phyloP scores from a whole-genome alignment of 495 filamentous ascomycete genomes.

The Echria macrotheca region DNA sequence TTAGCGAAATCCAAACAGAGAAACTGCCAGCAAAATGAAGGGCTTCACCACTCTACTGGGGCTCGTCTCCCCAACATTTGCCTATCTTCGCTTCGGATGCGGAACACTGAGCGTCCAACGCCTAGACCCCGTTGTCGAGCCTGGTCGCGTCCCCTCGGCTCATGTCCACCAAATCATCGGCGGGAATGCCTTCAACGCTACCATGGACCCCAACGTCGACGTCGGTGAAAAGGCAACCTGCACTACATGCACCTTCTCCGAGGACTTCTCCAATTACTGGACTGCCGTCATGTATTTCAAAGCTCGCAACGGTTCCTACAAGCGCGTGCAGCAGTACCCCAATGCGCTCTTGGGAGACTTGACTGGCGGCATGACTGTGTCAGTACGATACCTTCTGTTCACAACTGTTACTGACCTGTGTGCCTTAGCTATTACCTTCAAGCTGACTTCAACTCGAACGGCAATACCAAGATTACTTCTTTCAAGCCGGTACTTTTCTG shows the following conservation, averaged over 20 bases:
- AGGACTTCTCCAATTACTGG: constrained; percentile 37
- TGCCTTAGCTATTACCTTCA: constrained; percentile 34
- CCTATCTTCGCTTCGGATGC: constrained; percentile 38
- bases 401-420: no score
- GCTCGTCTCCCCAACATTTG: constrained; percentile 4
- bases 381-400: no score
- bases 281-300: constrained; percentile 33
- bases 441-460: constrained; percentile 22
- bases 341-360: neutral
- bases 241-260: constrained; percentile 26
- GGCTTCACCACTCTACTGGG: neutral
- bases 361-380: constrained; percentile 32
- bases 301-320: constrained; percentile 28
- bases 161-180: constrained; percentile 43
- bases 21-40: constrained; percentile 4
- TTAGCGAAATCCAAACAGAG: no score
- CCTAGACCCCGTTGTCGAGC: constrained; percentile 25
- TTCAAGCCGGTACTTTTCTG: constrained; percentile 29
- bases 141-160: constrained; percentile 28
- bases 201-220: constrained; percentile 17
- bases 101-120: constrained; percentile 29
- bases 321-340: constrained; percentile 28
- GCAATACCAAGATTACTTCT: constrained; percentile 23
- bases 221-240: constrained; percentile 26
- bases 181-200: constrained; percentile 38